Base-by-base conservation (phyloP, 2,329 filamentous ascomycete species). In the Beauveria brongniartii region DNA sequence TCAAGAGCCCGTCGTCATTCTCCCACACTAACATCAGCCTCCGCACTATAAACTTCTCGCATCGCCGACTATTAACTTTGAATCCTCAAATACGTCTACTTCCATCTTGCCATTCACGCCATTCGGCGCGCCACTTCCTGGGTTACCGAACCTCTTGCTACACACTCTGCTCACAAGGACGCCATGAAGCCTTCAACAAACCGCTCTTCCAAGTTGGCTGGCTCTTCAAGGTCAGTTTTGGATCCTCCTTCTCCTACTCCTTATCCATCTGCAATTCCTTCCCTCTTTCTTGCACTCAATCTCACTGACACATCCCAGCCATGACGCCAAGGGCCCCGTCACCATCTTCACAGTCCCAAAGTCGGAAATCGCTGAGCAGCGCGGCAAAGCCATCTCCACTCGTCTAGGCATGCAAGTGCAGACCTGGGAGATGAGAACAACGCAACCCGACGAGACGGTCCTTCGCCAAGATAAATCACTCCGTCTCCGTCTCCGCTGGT, bases 401-500 rank as follows among this genome's bases (percentile, higher is more conserved):
- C 76, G 77, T 53, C 84, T 81, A 63, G 82, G 82, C 30, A 69
- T 85, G 57, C 80, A 83, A 65, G 78, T 85, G 63, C 77, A 80
- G 69, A 74, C 81, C 43, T 77, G 75, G 64, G 80, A 82, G 64
- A 82, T 81, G 77, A 75, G 82, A 65, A 73, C 73, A 54, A 75
- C 73, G 59, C 74, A 75, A 44, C 74, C 75, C 61, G 78, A 80
- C 63, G 82, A 83, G 55, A 79, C 81, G 30, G 82, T 82, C 34
- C 75, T 83, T 26, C 86, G 88, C 48, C 82, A 90, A 59, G 86
- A 91, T 72, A 91, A 90, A 77, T 82, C 88, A 14, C 89, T 91
- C 65, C 85, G 88, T 62, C 89, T 92, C 82, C 85, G 89, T 59
- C 83, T 92, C 58, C 88, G 90, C 71, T 84, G 87, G 66, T 87